These are phyloP conservation scores for Nymphaea colorata DNA, from an alignment of 164 flowering plant genomes.

Conservation along the genomic window DNA sequence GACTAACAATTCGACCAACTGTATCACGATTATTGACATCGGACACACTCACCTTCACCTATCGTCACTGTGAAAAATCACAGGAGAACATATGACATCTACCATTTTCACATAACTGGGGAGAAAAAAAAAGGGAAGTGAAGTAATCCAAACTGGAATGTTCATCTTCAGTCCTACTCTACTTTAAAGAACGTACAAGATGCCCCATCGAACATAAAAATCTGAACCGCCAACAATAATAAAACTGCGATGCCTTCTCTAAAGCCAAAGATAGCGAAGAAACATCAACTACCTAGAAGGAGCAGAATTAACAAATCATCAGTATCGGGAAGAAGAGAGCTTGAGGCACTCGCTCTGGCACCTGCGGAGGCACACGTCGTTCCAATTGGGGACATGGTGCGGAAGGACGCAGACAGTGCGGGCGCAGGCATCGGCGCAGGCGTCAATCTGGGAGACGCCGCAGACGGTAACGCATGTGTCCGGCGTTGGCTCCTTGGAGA, in stretches of 20 bases:
- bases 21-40: no score
- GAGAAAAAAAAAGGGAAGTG: no score
- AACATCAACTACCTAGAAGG: neutral
- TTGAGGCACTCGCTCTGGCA: conserved; percentile 81
- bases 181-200: no score
- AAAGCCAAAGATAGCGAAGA: neutral
- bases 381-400: conserved; percentile 84
- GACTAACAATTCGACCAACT: no score
- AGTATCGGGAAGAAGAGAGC: conserved; percentile 26
- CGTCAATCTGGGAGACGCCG: conserved; percentile 85
- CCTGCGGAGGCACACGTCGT: conserved; percentile 61
- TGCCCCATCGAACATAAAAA: neutral
- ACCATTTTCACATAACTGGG: no score
- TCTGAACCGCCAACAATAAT: neutral
- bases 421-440: conserved; percentile 88
- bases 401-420: conserved; percentile 81
- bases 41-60: no score
- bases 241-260: neutral
- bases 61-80: no score
- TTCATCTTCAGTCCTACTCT: no score
- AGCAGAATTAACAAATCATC: neutral
- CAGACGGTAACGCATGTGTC: conserved; percentile 82
- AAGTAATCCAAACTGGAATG: no score
- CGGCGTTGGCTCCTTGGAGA: conserved; percentile 79
- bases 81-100: no score